Evolutionary conservation across 208 protist species (phyloP).

Genomic region (Crithidia bombi): DNA sequence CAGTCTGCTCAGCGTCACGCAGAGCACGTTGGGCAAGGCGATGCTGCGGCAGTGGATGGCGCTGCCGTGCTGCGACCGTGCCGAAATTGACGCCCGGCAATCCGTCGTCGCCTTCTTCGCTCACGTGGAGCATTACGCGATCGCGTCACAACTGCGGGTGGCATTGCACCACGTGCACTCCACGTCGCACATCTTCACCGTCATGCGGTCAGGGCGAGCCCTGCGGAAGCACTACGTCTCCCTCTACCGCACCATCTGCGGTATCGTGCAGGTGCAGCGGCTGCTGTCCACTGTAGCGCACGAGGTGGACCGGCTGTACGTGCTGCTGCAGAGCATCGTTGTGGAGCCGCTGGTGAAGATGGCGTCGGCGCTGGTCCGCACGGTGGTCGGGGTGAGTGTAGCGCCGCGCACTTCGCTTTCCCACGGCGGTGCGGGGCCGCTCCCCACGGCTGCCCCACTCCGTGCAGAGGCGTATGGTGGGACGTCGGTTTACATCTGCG

Average conservation of each 20-base stretch:
- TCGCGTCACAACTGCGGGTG: slow-evolving; percentile 51
- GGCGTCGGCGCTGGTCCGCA: slow-evolving; percentile 15
- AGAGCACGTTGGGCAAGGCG: slow-evolving; percentile 48
- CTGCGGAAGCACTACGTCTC: slow-evolving; percentile 61
- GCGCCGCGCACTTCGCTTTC: neutral
- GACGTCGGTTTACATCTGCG: slow-evolving; percentile 16
- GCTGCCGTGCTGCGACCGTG: slow-evolving; percentile 56
- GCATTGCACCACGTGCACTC: slow-evolving; percentile 54
- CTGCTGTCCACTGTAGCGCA: slow-evolving; percentile 54
- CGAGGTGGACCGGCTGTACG: slow-evolving; percentile 41
- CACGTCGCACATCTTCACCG: slow-evolving; percentile 67
- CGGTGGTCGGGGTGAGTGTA: neutral
- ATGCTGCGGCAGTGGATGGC: slow-evolving; percentile 84
- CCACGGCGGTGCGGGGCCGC: neutral
- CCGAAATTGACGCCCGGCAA: slow-evolving; percentile 63
- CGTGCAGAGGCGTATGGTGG: neutral
- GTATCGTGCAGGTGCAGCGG: slow-evolving; percentile 45
- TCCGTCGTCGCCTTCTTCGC: slow-evolving; percentile 75
- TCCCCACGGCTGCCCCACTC: neutral
- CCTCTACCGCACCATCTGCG: slow-evolving; percentile 54
- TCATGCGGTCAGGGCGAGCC: slow-evolving; percentile 68
- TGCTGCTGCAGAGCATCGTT: slow-evolving; percentile 41
- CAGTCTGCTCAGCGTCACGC: slow-evolving; percentile 59
- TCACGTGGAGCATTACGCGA: slow-evolving; percentile 41
- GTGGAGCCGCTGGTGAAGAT: slow-evolving; percentile 40